Evolutionary conservation across 495 filamentous ascomycete species (phyloP).

Genomic region (Podospora pseudoanserina): DNA sequence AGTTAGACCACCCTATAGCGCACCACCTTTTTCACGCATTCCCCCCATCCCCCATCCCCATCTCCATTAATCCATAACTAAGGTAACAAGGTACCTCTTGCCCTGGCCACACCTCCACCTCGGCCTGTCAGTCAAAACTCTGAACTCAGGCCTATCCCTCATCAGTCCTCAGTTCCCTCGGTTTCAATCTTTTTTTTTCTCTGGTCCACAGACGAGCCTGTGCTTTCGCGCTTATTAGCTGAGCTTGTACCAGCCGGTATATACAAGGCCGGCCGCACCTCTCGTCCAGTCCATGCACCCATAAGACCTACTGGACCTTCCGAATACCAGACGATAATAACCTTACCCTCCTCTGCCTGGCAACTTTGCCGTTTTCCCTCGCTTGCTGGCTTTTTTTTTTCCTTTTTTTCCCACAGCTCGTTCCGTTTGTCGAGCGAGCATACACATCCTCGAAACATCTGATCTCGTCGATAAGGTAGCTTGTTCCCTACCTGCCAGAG

Average conservation of each 20-base stretch:
- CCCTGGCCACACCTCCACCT: neutral
- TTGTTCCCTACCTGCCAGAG: neutral
- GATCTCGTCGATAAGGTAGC: neutral
- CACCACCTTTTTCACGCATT: constrained; percentile 1
- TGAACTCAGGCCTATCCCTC: neutral
- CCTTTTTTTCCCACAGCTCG: constrained; percentile 8
- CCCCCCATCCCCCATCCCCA: neutral
- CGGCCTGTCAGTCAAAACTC: constrained; percentile 5
- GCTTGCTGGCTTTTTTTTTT: neutral
- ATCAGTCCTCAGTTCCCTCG: neutral
- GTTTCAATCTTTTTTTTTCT: neutral
- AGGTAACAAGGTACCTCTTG: neutral
- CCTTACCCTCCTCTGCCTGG: neutral
- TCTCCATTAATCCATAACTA: neutral
- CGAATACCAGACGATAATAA: neutral
- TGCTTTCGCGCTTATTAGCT: constrained; percentile 1
- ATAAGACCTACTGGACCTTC: neutral
- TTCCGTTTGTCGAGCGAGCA: constrained; percentile 3
- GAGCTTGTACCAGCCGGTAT: constrained; percentile 7
- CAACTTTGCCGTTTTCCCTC: constrained; percentile 13
- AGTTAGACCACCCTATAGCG: neutral
- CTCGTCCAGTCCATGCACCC: neutral
- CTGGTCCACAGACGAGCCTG: constrained; percentile 4
- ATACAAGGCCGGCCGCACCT: constrained; percentile 4
- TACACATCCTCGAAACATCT: neutral